Percentiles rank a stretch among this genome's conserved stretches.
phyloP scores from a whole-genome alignment of 192 early-diverging fungal species.

The Piromyces sp. region DNA sequence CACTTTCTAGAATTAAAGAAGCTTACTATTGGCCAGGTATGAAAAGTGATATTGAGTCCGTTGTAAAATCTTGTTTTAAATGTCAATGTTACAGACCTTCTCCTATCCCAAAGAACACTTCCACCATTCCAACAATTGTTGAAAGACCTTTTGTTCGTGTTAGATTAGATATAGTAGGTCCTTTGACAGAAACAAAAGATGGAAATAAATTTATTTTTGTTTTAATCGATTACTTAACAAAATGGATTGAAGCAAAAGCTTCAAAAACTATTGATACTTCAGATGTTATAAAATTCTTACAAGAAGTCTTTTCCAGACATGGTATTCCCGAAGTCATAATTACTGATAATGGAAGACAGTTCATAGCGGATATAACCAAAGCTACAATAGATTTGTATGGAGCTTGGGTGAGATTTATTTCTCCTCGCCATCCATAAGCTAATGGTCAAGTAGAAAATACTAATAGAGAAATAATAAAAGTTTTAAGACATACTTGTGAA shows the following conservation, averaged over 20 bases:
- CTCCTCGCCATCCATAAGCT: no score
- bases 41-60: no score
- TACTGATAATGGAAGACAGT: background rate
- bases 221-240: slow-evolving; percentile 2
- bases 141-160: background rate
- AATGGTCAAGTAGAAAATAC: no score
- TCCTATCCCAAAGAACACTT: no score
- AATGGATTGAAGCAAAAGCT: slow-evolving; percentile 1
- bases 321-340: slow-evolving; percentile 1
- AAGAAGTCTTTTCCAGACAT: slow-evolving; percentile 2
- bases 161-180: slow-evolving; percentile 1
- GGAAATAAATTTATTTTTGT: slow-evolving; percentile 5
- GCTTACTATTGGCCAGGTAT: no score
- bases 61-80: no score
- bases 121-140: no score
- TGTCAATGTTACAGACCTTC: no score
- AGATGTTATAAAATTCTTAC: slow-evolving; percentile 1
- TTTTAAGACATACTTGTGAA: no score
- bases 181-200: background rate
- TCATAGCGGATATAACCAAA: background rate
- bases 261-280: background rate
- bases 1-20: no score
- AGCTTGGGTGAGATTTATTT: no score
- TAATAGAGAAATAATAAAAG: no score
- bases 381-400: background rate